These are phyloP conservation scores for Capronia coronata DNA, from an alignment of 2,329 filamentous ascomycete species.

Conservation along the genomic window DNA sequence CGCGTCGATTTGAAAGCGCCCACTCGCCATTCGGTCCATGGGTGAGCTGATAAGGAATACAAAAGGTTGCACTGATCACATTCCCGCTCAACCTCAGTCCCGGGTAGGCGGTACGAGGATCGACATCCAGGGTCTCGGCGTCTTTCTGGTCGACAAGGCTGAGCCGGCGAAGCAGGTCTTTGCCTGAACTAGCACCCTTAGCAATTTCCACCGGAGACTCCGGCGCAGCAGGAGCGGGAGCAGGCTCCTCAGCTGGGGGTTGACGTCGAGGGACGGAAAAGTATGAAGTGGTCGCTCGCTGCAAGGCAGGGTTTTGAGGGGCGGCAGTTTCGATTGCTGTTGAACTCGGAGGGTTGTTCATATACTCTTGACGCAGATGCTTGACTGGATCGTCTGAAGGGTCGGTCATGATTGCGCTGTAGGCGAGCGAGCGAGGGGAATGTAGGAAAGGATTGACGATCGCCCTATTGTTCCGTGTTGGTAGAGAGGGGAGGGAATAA, in stretches of 20 bases:
- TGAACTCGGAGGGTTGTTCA: conserved; percentile 5
- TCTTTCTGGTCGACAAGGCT: conserved; percentile 38
- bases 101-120: conserved; percentile 52
- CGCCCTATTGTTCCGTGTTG: no score
- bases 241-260: conserved; percentile 19
- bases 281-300: conserved; percentile 20
- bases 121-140: conserved; percentile 36
- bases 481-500: background rate
- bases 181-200: conserved; percentile 42
- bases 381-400: background rate
- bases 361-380: background rate
- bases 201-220: conserved; percentile 38
- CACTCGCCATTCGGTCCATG: conserved; percentile 50
- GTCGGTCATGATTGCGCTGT: background rate
- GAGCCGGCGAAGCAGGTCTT: conserved; percentile 49
- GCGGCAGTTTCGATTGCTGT: background rate
- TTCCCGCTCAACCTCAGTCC: conserved; percentile 54
- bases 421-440: background rate
- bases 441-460: background rate
- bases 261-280: conserved; percentile 21
- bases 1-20: conserved; percentile 69
- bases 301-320: conserved; percentile 30
- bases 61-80: conserved; percentile 59
- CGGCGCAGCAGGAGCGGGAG: conserved; percentile 4
- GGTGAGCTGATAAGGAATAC: conserved; percentile 55